These are phyloP conservation scores for Schizophyllum amplum DNA, from an alignment of 1,284 basidiomycete species.

Conservation along the genomic window DNA sequence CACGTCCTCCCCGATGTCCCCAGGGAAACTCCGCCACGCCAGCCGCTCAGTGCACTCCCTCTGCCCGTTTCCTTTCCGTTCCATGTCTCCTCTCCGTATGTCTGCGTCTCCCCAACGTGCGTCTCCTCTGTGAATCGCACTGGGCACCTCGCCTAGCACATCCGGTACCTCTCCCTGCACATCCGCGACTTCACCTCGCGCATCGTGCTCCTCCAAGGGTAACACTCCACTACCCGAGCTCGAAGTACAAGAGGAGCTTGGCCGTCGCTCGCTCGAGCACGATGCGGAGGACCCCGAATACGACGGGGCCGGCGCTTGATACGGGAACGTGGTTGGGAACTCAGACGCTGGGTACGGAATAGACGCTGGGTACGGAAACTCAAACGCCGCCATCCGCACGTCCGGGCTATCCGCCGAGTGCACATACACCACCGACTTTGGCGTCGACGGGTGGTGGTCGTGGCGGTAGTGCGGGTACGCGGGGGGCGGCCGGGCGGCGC, in stretches of 20 bases:
- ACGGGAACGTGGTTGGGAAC: conserved; percentile 5
- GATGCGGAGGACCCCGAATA: too few species aligned
- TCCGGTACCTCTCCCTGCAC: background rate
- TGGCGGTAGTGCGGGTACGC: conserved; percentile 20
- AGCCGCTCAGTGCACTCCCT: background rate
- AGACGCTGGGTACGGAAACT: background rate
- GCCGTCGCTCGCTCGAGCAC: too few species aligned
- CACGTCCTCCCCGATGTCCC: conserved; percentile 10
- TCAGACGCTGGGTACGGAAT: background rate
- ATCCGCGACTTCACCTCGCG: conserved; percentile 7
- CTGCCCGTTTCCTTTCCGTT: background rate
- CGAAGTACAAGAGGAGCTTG: too few species aligned
- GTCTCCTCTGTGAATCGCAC: too few species aligned
- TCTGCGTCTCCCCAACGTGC: too few species aligned
- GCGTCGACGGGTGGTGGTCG: conserved; percentile 10
- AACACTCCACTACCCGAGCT: conserved; percentile 12
- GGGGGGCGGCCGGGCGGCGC: conserved; percentile 15
- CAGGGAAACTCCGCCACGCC: conserved; percentile 5
- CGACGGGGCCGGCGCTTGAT: too few species aligned
- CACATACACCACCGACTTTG: conserved; percentile 5
- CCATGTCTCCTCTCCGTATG: too few species aligned
- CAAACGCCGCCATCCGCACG: background rate
- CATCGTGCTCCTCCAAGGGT: conserved; percentile 9
- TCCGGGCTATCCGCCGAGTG: background rate
- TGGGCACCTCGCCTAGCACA: conserved; percentile 1